Evolutionary conservation across 495 filamentous ascomycete species (phyloP), one percentile per base, ranked within the genome.

Genomic region (Darksidea phi): DNA sequence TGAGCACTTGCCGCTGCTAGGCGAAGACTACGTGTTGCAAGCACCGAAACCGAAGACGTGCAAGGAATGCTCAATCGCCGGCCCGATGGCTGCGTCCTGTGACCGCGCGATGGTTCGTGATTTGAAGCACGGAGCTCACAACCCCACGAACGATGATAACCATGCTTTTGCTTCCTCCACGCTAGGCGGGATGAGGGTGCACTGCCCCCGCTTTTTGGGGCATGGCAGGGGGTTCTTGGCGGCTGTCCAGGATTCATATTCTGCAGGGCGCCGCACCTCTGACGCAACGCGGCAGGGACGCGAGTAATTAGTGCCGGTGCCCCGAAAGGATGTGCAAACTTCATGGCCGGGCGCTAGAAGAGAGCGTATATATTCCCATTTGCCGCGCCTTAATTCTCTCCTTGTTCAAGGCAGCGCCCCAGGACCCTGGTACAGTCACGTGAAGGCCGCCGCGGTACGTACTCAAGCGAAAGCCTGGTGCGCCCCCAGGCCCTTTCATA

Each of bases 1-100:
- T 53, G 49, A 53, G 49, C 49, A 53, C 26, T 36, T 20, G 28
- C 13, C 49, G 20, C 12, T 53, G 49, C 28, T 32, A 10, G 28
- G 28, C 28, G 28, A 32, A 32, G 28, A 10, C 28, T 32, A n/a
- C n/a, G n/a, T 32, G 28, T 32, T 32, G 10, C 10, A 10, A 32
- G 28, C 28, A 32, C 10, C 28, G 10, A 32, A 32, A 4, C 28
- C 28, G 28, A 32, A 32, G 28, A 32, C 4, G 4, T 32, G 28
- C 10, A 32, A 32, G 28, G 28, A 10, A 4, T 32, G 3, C 28
- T 32, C 28, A 32, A 45, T 45, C 15, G 41, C 20, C 3, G 3
- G 23, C 47, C 24, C 26, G 13, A 23, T 26, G 47, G 23, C 47
- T 12, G 47, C 23, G 23, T 49, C 47, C 47, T 25, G 47, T 49